Percentiles rank a stretch among this genome's conserved stretches.
Conservation (phyloP, 176 grass and related monocot genomes). For the Miscanthus lutarioriparius region DNA sequence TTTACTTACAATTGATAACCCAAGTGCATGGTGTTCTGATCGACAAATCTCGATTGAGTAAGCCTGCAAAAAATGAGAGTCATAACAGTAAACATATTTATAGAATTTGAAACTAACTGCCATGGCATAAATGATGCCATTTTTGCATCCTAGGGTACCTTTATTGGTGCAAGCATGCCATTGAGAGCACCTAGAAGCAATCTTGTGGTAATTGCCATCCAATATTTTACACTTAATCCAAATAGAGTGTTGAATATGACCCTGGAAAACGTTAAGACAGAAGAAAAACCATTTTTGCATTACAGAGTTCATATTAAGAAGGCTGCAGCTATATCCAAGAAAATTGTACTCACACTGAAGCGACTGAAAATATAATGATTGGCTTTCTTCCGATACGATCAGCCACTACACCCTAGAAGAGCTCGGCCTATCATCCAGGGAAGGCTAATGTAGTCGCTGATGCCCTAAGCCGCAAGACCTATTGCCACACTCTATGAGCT, state of each 20-base stretch:
- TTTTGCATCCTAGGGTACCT: not conserved
- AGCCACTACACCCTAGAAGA: conserved; percentile 61
- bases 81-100: too few species aligned
- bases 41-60: conserved; percentile 74
- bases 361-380: conserved; percentile 52
- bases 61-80: conserved; percentile 54
- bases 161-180: conserved; percentile 64
- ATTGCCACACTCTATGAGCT: too few species aligned
- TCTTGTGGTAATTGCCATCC: conserved; percentile 71
- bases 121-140: not conserved
- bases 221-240: conserved; percentile 67
- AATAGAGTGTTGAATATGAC: conserved; percentile 71
- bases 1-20: conserved; percentile 62
- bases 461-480: too few species aligned
- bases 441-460: too few species aligned
- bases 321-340: not conserved
- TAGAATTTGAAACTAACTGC: not conserved
- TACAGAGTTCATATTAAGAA: not conserved
- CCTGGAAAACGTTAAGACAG: conserved; percentile 8
- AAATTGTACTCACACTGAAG: conserved; percentile 61
- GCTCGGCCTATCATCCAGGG: too few species aligned
- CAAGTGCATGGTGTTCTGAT: conserved; percentile 69
- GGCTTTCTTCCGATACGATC: conserved; percentile 78
- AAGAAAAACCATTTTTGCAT: not conserved
- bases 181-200: conserved; percentile 64